phyloP scores from a whole-genome alignment of 352 stramenopile species.

The Detonula confervacea region DNA sequence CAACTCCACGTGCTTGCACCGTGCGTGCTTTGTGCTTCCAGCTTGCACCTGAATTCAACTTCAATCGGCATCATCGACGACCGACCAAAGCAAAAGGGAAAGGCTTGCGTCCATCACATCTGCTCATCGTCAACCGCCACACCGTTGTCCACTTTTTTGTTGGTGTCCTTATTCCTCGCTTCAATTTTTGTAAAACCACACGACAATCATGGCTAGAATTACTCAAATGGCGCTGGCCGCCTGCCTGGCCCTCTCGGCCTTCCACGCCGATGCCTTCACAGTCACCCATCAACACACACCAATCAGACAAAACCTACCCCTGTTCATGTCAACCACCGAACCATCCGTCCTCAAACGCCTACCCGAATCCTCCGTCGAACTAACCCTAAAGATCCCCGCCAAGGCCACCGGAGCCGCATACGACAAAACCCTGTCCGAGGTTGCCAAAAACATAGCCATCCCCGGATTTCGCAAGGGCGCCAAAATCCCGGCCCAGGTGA shows the following conservation, averaged over 20 bases:
- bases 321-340: constrained; percentile 30
- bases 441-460: constrained; percentile 74
- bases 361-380: constrained; percentile 69
- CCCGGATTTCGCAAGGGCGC: constrained; percentile 83
- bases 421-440: constrained; percentile 72
- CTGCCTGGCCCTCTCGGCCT: constrained; percentile 30
- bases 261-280: constrained; percentile 29
- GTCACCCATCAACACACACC: not conserved
- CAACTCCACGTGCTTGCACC: not conserved
- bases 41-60: no score
- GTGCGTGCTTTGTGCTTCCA: no score
- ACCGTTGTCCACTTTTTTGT: not conserved
- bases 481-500: constrained; percentile 75
- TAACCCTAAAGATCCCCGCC: constrained; percentile 68
- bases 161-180: not conserved
- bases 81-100: no score
- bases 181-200: not conserved
- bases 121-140: not conserved
- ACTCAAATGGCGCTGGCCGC: constrained; percentile 36
- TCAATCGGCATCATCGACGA: no score
- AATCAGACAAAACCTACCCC: not conserved
- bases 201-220: constrained; percentile 31
- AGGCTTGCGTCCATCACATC: not conserved
- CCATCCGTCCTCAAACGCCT: constrained; percentile 64
- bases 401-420: constrained; percentile 72